Conservation (phyloP, 768 basidiomycete genomes). For the Rhizopogon salebrosus region DNA sequence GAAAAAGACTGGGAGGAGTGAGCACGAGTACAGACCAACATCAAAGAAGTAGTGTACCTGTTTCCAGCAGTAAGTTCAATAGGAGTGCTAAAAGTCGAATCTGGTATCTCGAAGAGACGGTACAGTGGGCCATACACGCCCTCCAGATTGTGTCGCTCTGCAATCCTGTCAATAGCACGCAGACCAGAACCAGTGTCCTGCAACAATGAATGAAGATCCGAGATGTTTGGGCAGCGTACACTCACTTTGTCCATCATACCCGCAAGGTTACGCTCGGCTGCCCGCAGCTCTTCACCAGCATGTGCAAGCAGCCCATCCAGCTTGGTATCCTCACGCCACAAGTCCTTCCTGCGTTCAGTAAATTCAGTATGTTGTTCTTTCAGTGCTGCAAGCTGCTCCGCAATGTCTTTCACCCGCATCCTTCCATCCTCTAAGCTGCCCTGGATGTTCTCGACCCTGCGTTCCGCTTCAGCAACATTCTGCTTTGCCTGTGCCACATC, state of each 20-base stretch:
- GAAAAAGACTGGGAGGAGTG: conserved; percentile 66
- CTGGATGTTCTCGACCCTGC: conserved; percentile 50
- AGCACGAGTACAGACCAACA: conserved; percentile 8
- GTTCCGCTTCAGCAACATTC: conserved; percentile 53
- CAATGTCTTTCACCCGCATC: conserved; percentile 48
- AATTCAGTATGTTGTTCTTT: conserved; percentile 67
- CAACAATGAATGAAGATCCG: neutral
- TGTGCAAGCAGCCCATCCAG: conserved; percentile 71
- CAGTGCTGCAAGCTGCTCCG: conserved; percentile 52
- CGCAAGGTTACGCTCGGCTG: conserved; percentile 72
- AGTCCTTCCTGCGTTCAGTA: conserved; percentile 80
- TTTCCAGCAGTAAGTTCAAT: conserved; percentile 95
- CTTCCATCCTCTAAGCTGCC: conserved; percentile 63
- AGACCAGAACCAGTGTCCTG: conserved; percentile 92
- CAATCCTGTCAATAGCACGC: conserved; percentile 79
- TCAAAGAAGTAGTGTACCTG: conserved; percentile 46
- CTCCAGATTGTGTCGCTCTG: conserved; percentile 63
- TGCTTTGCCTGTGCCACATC: conserved; percentile 46
- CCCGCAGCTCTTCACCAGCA: conserved; percentile 75
- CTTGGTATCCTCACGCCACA: conserved; percentile 94
- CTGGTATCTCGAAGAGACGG: conserved; percentile 85
- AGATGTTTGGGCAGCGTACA: neutral
- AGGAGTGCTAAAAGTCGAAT: conserved; percentile 84
- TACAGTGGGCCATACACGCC: conserved; percentile 96
- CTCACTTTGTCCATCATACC: conserved; percentile 94